Percentiles rank a stretch among this genome's conserved stretches.
Evolutionary conservation across 2,329 filamentous ascomycete species (phyloP).

Genomic region (Biscogniauxia sp.): DNA sequence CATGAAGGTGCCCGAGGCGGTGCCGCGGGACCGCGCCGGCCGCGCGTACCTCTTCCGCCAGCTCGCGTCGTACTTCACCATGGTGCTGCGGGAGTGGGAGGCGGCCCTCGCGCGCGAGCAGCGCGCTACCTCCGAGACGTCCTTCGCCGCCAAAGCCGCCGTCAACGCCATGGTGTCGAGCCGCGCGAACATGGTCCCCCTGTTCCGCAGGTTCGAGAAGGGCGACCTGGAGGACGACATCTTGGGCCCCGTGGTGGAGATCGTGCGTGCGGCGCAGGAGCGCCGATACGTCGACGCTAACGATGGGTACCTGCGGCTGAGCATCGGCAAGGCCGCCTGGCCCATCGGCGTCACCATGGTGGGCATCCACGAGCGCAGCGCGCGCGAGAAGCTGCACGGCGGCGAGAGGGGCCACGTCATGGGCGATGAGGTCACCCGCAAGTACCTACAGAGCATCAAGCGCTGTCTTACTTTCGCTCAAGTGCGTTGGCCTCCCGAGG

Average conservation of each 20-base stretch:
- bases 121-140: conserved; percentile 38
- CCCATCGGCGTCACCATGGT: conserved; percentile 99
- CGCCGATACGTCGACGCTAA: conserved; percentile 94
- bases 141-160: conserved; percentile 77
- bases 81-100: conserved; percentile 90
- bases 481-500: conserved; percentile 91
- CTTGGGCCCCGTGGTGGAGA: conserved; percentile 81
- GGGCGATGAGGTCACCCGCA: conserved; percentile 92
- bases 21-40: conserved; percentile 59
- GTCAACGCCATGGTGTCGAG: conserved; percentile 84
- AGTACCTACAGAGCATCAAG: conserved; percentile 97
- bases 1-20: conserved; percentile 75
- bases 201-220: conserved; percentile 87
- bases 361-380: conserved; percentile 95
- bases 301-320: conserved; percentile 87
- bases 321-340: conserved; percentile 96
- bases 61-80: conserved; percentile 90
- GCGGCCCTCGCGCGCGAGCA: conserved; percentile 68
- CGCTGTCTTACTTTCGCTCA: conserved; percentile 94
- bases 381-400: conserved; percentile 91
- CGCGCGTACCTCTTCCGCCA: conserved; percentile 78
- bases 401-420: conserved; percentile 90
- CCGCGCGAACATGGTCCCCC: conserved; percentile 79
- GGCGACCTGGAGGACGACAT: conserved; percentile 75
- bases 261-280: conserved; percentile 86